Evolutionary conservation across 306 rosid genomes (phyloP).

Genomic region (Quercus engelmannii): DNA sequence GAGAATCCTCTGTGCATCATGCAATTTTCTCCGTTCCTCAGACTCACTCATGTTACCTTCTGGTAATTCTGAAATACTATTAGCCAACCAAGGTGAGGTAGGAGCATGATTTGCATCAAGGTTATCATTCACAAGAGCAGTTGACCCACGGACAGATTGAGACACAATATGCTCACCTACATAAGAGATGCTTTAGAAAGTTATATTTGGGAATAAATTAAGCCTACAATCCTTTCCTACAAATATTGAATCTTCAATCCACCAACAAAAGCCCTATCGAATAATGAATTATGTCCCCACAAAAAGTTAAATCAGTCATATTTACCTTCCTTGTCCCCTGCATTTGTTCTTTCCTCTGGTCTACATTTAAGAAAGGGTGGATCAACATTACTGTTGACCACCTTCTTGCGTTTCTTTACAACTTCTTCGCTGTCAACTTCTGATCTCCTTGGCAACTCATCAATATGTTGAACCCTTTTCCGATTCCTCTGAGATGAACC

Average conservation of each 20-base stretch:
- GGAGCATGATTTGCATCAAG: conserved; percentile 8
- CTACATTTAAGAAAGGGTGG: conserved; percentile 37
- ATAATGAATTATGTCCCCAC: background rate
- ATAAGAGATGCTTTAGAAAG: conserved; percentile 28
- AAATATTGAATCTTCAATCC: conserved; percentile 18
- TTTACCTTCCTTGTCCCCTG: conserved; percentile 56
- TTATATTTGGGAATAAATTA: conserved; percentile 14
- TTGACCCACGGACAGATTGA: conserved; percentile 26
- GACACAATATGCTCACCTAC: conserved; percentile 42
- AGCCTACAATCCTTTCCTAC: background rate
- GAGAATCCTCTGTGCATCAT: conserved; percentile 30
- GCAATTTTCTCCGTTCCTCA: conserved; percentile 25
- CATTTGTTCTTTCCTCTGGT: conserved; percentile 27
- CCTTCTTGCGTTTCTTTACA: conserved; percentile 57
- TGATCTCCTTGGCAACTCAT: conserved; percentile 29
- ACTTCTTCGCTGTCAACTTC: conserved; percentile 37
- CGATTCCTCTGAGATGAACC: conserved; percentile 66
- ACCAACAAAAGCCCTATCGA: conserved; percentile 6
- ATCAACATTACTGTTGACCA: conserved; percentile 33
- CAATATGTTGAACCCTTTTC: conserved; percentile 49
- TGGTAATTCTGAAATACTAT: conserved; percentile 7
- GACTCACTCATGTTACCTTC: conserved; percentile 20
- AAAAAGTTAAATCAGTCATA: conserved; percentile 10
- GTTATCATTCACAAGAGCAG: conserved; percentile 24
- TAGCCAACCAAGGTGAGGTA: background rate